Conservation (phyloP, 495 filamentous ascomycete species). For the Penicillium lagena region DNA sequence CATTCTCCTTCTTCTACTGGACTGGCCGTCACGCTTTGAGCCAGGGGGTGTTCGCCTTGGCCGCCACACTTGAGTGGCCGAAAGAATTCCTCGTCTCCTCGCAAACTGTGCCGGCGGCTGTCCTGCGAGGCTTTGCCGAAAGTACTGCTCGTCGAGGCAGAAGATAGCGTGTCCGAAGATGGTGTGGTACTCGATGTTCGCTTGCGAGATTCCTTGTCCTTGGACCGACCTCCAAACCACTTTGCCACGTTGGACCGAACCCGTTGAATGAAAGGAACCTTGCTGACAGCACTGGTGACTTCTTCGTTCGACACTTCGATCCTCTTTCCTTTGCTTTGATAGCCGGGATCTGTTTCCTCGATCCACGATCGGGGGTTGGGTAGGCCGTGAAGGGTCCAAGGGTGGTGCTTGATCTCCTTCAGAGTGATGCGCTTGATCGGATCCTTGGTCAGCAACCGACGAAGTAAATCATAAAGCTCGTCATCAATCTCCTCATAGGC, state of each 20-base stretch:
- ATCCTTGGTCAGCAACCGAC: constrained; percentile 79
- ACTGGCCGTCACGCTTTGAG: constrained; percentile 72
- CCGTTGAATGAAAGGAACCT: constrained; percentile 77
- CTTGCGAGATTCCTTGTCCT: constrained; percentile 48
- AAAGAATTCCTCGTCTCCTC: constrained; percentile 56
- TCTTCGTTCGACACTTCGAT: constrained; percentile 92
- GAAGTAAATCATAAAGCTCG: constrained; percentile 73
- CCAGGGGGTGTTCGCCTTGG: constrained; percentile 69
- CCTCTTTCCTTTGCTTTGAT: constrained; percentile 73
- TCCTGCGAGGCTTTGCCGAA: constrained; percentile 32
- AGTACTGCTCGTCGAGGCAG: constrained; percentile 20
- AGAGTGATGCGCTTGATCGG: constrained; percentile 81
- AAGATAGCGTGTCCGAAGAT: constrained; percentile 29
- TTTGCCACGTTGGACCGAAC: constrained; percentile 48
- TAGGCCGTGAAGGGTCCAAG: constrained; percentile 86
- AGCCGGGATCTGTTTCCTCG: constrained; percentile 84
- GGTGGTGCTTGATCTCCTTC: constrained; percentile 89
- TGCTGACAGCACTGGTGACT: constrained; percentile 83
- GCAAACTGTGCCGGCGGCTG: constrained; percentile 61
- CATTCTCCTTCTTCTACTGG: constrained; percentile 46
- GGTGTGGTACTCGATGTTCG: constrained; percentile 26
- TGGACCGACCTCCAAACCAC: constrained; percentile 53
- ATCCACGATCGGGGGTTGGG: constrained; percentile 73
- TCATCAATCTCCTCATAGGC: constrained; percentile 82
- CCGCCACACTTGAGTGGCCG: constrained; percentile 32